These are phyloP conservation scores for Curvularia lunata DNA, from an alignment of 2,329 filamentous ascomycete species.

Conservation along the genomic window DNA sequence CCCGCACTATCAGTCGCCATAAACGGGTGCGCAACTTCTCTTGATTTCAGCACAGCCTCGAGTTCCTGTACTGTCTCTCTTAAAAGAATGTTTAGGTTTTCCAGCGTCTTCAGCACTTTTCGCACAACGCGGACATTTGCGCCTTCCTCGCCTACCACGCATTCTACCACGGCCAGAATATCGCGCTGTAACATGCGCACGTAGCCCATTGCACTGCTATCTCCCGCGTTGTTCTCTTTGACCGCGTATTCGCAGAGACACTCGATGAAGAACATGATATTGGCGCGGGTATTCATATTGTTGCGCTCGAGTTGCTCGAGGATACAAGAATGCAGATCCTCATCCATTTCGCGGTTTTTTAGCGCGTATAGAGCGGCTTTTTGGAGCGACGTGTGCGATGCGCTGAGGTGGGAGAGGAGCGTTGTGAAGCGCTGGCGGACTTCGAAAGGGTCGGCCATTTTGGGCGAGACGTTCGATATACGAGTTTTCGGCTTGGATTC, in stretches of 20 bases:
- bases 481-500: background rate
- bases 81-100: constrained; percentile 74
- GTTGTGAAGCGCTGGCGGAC: constrained; percentile 96
- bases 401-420: constrained; percentile 88
- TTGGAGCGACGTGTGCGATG: constrained; percentile 84
- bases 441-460: constrained; percentile 91
- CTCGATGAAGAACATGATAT: constrained; percentile 99
- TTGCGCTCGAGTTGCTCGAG: constrained; percentile 93
- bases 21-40: constrained; percentile 61
- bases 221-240: constrained; percentile 74
- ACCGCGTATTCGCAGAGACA: constrained; percentile 87
- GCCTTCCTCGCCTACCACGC: constrained; percentile 85
- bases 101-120: constrained; percentile 75
- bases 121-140: constrained; percentile 94
- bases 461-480: background rate
- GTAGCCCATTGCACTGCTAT: constrained; percentile 72
- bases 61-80: constrained; percentile 77
- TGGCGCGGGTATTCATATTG: constrained; percentile 95
- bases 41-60: constrained; percentile 80
- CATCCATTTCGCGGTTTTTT: constrained; percentile 91
- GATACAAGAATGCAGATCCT: constrained; percentile 97
- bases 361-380: constrained; percentile 95
- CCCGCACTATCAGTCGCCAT: constrained; percentile 11
- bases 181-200: constrained; percentile 95
- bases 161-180: constrained; percentile 88